A percentile compares a stretch with the other conserved stretches of the same genome.
Conservation (phyloP, 208 protist species). For the Tritrichomonas musculus region DNA sequence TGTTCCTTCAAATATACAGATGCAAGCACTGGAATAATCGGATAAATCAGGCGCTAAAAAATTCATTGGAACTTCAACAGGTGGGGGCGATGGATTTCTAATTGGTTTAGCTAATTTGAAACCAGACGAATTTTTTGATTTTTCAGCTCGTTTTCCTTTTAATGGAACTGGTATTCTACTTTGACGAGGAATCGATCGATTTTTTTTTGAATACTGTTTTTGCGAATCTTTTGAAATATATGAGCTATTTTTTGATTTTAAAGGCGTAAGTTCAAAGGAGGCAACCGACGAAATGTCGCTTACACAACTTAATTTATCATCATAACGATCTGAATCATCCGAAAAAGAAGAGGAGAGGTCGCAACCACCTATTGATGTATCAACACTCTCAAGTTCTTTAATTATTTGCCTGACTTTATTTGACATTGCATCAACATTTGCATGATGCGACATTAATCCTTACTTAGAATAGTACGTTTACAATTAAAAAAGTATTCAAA, state of each 20-base stretch:
- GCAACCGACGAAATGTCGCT: background rate
- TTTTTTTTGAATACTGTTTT: background rate
- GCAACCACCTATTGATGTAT: no score
- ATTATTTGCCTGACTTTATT: no score
- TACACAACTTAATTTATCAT: background rate
- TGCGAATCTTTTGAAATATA: no score
- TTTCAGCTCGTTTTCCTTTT: background rate
- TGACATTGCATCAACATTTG: no score
- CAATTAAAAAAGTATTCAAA: no score
- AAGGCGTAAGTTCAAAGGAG: background rate
- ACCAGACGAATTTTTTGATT: background rate
- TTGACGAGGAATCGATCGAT: background rate
- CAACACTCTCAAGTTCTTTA: no score
- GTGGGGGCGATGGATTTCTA: no score
- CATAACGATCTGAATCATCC: no score
- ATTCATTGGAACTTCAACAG: background rate
- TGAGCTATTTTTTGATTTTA: background rate
- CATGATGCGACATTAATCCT: no score
- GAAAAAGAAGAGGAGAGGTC: no score
- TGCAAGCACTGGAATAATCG: background rate
- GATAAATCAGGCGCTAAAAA: conserved; percentile 17
- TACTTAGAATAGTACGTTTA: no score
- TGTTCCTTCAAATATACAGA: background rate
- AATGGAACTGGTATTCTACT: background rate
- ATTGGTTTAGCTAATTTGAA: background rate